Base-by-base conservation (phyloP, 1,139 yeast genomes). In the Groenewaldozyma auringiensis region DNA sequence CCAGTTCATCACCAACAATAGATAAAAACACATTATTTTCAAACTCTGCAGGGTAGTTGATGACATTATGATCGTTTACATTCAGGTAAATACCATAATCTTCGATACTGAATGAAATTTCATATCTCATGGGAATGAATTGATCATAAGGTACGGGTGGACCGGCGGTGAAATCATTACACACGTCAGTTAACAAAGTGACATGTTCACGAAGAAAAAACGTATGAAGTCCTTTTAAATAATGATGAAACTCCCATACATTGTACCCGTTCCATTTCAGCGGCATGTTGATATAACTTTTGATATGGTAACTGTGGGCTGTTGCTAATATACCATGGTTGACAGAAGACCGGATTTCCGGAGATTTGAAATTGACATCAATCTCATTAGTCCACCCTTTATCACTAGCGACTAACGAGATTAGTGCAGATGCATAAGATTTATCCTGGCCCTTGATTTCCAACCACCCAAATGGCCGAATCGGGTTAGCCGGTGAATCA, bases 391-490 rank as follows among this genome's bases (percentile, higher is more conserved):
- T 69, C 72, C 77, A 83, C 0, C 96, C 95, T 2, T 67, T 59
- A 2, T 64, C 65, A 0, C 76, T 68, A 0, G 89, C 76, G 3
- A 77, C 63, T 53, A 78, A 72, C 0, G 85, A 77, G 1, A 75
- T 65, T 32, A 68, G 71, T 35, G 70, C 64, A 2, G 71, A 61
- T 1, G 81, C 58, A 1, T 70, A 70, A 0, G 94, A 76, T 0
- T 73, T 76, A 25, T 72, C 70, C 1, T 72, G 72, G 43, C 82
- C 66, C 49, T 81, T 81, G 18, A 88, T 51, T 58, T 89, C 96
- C 3, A 92, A 53, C 98, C 98, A 92, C 0, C 96, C 97, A 68
- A 83, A 92, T 0, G 95, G 83, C 34, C 87, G 65, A 8, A 44
- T 50, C 36, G 71, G 57, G 21, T 62, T 58, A 29, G 61, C 56